These are phyloP conservation scores for Leishmania mexicana DNA, from an alignment of 208 protist species.

Conservation along the genomic window DNA sequence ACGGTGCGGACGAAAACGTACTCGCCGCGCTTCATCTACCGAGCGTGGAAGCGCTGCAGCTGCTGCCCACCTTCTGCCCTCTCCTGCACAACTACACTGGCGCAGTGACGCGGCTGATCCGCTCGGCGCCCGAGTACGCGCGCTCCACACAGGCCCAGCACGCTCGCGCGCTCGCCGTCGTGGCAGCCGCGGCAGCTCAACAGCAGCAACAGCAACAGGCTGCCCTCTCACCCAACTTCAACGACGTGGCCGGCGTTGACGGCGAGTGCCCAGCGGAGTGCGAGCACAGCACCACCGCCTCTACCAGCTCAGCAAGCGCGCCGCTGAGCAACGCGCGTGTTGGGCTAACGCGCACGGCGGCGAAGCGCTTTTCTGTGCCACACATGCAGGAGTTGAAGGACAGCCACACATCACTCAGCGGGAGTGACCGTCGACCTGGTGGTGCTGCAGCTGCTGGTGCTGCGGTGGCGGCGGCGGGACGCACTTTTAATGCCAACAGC, in stretches of 20 bases:
- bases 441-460: background rate
- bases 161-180: slow-evolving; percentile 19
- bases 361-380: slow-evolving; percentile 7
- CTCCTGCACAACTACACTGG: slow-evolving; percentile 37
- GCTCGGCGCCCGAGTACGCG: slow-evolving; percentile 28
- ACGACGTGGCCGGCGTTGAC: background rate
- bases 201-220: slow-evolving; percentile 9
- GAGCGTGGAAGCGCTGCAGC: slow-evolving; percentile 32
- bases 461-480: background rate
- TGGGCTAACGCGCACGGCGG: slow-evolving; percentile 6
- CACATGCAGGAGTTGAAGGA: slow-evolving; percentile 17
- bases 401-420: background rate
- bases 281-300: slow-evolving; percentile 1
- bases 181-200: slow-evolving; percentile 7
- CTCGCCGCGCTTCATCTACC: slow-evolving; percentile 34
- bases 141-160: slow-evolving; percentile 27
- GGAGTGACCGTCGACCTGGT: slow-evolving; percentile 13
- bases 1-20: background rate
- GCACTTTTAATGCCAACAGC: background rate
- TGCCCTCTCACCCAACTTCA: background rate
- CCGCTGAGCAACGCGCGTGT: background rate
- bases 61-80: slow-evolving; percentile 35
- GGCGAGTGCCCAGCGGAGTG: background rate
- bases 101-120: slow-evolving; percentile 19
- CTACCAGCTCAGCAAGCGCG: background rate